phyloP scores from a whole-genome alignment of 495 filamentous ascomycete genomes.

The Penicillium nucicola region DNA sequence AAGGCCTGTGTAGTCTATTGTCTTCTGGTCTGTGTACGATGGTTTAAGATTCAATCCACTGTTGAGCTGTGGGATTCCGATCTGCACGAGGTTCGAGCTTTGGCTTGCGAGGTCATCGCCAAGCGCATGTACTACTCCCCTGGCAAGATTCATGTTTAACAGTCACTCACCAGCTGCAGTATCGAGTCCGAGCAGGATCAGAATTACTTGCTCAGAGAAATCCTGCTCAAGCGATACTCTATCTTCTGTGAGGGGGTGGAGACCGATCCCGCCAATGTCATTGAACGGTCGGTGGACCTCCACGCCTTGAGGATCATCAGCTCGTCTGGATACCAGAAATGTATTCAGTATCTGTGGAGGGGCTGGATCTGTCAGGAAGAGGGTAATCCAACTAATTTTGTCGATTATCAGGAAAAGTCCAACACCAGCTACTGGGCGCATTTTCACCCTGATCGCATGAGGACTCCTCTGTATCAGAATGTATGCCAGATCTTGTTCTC shows the following conservation, averaged over 20 bases:
- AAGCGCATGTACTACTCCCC: slow-evolving; percentile 63
- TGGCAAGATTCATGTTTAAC: neutral
- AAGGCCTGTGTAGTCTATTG: slow-evolving; percentile 78
- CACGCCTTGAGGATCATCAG: slow-evolving; percentile 86
- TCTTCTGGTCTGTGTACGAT: slow-evolving; percentile 81
- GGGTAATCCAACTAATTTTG: slow-evolving; percentile 78
- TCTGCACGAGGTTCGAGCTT: slow-evolving; percentile 71
- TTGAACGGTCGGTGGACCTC: slow-evolving; percentile 90
- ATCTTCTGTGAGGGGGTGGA: slow-evolving; percentile 69
- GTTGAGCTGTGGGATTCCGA: slow-evolving; percentile 90
- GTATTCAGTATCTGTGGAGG: slow-evolving; percentile 85
- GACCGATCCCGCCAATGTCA: slow-evolving; percentile 74
- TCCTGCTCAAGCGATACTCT: slow-evolving; percentile 90
- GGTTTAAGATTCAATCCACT: slow-evolving; percentile 81
- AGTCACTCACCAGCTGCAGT: slow-evolving; percentile 29
- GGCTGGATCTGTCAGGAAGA: slow-evolving; percentile 97
- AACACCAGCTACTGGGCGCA: slow-evolving; percentile 74
- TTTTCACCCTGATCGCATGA: slow-evolving; percentile 90
- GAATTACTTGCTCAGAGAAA: slow-evolving; percentile 68
- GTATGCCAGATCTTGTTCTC: slow-evolving; percentile 80
- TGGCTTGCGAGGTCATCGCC: slow-evolving; percentile 93
- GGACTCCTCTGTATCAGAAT: slow-evolving; percentile 90
- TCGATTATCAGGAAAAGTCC: slow-evolving; percentile 74
- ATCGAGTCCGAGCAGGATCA: slow-evolving; percentile 82
- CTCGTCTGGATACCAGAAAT: slow-evolving; percentile 92